Conservation (phyloP, 176 grass and related monocot species). For the Hordeum vulgare region MorexV3_pseudomolecules_assembly NC_058520.1:492978462-492978961, state of each 20-base stretch:
- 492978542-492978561: background rate
- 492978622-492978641: background rate
- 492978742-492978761: background rate
- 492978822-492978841: background rate
- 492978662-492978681: background rate
- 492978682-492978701: background rate
- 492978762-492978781: background rate
- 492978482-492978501: background rate
- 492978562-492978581: background rate
- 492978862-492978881: background rate
- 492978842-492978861: background rate
- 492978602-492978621: background rate
- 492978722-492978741: background rate
- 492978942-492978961: conserved; percentile 27
- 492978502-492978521: background rate
- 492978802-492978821: background rate
- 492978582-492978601: background rate
- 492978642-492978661: background rate
- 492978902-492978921: background rate
- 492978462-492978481: background rate
- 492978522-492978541: background rate
- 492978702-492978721: background rate
- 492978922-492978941: background rate
- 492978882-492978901: background rate
- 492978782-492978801: background rate